Evolutionary conservation across 2,329 filamentous ascomycete genomes (phyloP).

Genomic region (Cercospora canescens): DNA sequence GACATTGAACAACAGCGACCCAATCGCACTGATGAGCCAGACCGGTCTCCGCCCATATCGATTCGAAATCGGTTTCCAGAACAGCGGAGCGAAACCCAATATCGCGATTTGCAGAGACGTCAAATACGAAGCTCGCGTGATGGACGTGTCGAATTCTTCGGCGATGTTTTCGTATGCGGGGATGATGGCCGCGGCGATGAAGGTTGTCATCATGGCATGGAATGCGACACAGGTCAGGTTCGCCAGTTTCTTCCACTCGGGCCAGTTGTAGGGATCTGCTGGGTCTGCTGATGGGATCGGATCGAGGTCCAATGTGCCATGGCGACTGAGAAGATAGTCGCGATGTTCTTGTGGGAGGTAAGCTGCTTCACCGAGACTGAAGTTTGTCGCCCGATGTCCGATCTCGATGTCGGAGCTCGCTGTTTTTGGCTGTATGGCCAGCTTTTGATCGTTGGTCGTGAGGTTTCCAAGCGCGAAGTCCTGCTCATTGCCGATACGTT

Average conservation of each 20-base stretch:
- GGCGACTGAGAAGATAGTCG: conserved; percentile 53
- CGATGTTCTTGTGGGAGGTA: conserved; percentile 46
- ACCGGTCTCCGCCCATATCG: conserved; percentile 57
- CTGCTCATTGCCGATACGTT: neutral
- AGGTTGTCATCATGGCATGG: conserved; percentile 56
- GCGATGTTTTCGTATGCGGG: conserved; percentile 57
- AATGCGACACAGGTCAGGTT: conserved; percentile 53
- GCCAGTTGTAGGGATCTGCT: conserved; percentile 58
- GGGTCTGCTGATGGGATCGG: conserved; percentile 53
- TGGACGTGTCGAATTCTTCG: conserved; percentile 48
- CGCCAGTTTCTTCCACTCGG: conserved; percentile 52
- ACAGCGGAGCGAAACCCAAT: conserved; percentile 54
- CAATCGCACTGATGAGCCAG: conserved; percentile 53
- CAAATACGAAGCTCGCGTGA: conserved; percentile 55
- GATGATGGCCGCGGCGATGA: conserved; percentile 56
- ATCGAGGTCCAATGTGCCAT: conserved; percentile 57
- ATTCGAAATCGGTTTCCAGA: conserved; percentile 59
- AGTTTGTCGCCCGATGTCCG: conserved; percentile 29
- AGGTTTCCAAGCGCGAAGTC: conserved; percentile 10
- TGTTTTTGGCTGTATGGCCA: neutral
- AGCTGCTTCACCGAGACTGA: conserved; percentile 30
- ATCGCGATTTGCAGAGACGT: conserved; percentile 58
- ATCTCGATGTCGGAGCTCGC: conserved; percentile 24
- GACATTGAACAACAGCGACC: conserved; percentile 53
- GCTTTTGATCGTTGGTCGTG: neutral